Percentiles rank a stretch among this genome's conserved stretches.
These are phyloP conservation scores for Selaginella tamariscina DNA, from an alignment of 75 land plant genomes.

Conservation along the genomic window DNA sequence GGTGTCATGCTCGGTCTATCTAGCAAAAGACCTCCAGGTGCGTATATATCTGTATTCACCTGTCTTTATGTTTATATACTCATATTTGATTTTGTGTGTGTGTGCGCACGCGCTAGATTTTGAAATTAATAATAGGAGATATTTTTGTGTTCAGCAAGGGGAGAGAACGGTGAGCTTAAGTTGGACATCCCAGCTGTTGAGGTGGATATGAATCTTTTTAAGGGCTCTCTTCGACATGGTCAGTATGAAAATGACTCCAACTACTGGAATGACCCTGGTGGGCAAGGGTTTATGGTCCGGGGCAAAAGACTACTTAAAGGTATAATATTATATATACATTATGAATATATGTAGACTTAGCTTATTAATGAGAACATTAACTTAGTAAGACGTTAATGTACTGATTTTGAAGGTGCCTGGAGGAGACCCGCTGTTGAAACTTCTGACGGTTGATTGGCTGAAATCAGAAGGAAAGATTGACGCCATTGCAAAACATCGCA, in stretches of 20 bases:
- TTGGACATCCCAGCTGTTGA: slow-evolving; percentile 21
- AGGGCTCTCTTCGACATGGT: slow-evolving; percentile 38
- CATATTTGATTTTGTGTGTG: too few species aligned
- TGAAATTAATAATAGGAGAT: not conserved
- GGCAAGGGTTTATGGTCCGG: not conserved
- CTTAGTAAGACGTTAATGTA: too few species aligned
- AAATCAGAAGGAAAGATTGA: slow-evolving; percentile 25
- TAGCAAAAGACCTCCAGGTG: slow-evolving; percentile 13
- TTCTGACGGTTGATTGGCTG: slow-evolving; percentile 32
- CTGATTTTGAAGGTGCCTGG: slow-evolving; percentile 23
- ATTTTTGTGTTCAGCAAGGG: slow-evolving; percentile 16
- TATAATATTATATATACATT: too few species aligned
- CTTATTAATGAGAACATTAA: too few species aligned
- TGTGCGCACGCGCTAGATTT: too few species aligned
- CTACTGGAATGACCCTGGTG: not conserved
- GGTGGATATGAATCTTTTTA: slow-evolving; percentile 40
- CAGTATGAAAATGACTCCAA: slow-evolving; percentile 29
- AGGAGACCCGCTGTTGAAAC: slow-evolving; percentile 31
- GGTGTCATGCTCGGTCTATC: slow-evolving; percentile 6
- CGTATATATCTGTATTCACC: not conserved
- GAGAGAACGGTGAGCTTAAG: slow-evolving; percentile 29
- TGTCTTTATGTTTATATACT: slow-evolving; percentile 9
- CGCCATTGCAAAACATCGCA: slow-evolving; percentile 20
- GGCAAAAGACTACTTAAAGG: slow-evolving; percentile 8
- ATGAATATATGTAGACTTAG: too few species aligned